Conservation (phyloP, 2,329 filamentous ascomycete genomes). For the Westerdykella sp. region DNA sequence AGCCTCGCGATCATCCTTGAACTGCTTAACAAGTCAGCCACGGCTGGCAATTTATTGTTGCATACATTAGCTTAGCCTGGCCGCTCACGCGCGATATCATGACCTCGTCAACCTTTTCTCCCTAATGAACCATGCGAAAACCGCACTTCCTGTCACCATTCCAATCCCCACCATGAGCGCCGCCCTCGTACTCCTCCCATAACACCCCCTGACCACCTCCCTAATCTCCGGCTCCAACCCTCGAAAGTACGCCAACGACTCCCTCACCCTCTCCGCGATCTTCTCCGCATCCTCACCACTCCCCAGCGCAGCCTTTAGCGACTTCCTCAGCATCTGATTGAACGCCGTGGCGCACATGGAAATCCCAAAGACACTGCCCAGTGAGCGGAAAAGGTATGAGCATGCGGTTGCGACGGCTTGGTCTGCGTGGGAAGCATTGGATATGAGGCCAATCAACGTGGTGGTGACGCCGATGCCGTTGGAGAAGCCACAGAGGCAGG, state of each 20-base stretch:
- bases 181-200: conserved; percentile 52
- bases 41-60: too few species aligned
- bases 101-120: conserved; percentile 36
- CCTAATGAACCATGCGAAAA: conserved; percentile 41
- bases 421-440: conserved; percentile 61
- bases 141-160: conserved; percentile 46
- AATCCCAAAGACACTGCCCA: conserved; percentile 61
- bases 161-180: conserved; percentile 48
- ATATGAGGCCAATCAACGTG: conserved; percentile 64
- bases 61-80: background rate
- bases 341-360: conserved; percentile 66
- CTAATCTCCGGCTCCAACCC: conserved; percentile 56
- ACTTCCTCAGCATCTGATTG: conserved; percentile 59
- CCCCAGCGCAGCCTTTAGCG: conserved; percentile 50
- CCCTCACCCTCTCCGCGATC: conserved; percentile 63
- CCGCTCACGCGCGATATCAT: background rate
- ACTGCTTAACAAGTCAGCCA: too few species aligned
- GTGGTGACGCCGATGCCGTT: conserved; percentile 62
- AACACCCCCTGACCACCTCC: conserved; percentile 58
- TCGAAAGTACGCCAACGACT: conserved; percentile 64
- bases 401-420: conserved; percentile 72
- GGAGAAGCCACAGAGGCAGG: conserved; percentile 50
- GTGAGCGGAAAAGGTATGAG: conserved; percentile 72
- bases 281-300: conserved; percentile 54
- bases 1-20: too few species aligned